Conservation (phyloP, 2,329 filamentous ascomycete genomes). For the Trichoderma oligosporum region DNA sequence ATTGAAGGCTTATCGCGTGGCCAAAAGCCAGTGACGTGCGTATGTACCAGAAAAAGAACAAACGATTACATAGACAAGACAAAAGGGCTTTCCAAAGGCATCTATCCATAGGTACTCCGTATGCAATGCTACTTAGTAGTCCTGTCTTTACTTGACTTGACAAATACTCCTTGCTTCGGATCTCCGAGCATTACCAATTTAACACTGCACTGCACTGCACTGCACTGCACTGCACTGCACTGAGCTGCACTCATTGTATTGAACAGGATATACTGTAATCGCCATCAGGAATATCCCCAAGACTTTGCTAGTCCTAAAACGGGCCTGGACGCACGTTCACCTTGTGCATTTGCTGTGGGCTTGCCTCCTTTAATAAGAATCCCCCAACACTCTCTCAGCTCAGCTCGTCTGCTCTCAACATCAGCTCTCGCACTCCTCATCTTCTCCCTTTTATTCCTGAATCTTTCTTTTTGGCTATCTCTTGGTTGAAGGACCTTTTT, state of each 20-base stretch:
- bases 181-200: too few species aligned
- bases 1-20: conserved; percentile 20
- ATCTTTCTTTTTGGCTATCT: too few species aligned
- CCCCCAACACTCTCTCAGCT: not conserved
- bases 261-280: not conserved
- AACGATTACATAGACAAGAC: too few species aligned
- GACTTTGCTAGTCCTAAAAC: not conserved
- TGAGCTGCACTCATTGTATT: too few species aligned
- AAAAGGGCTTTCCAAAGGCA: too few species aligned
- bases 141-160: too few species aligned
- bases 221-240: too few species aligned
- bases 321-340: not conserved
- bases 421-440: not conserved
- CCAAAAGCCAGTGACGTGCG: conserved; percentile 17
- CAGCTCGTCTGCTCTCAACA: not conserved
- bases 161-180: too few species aligned
- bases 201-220: too few species aligned
- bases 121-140: too few species aligned
- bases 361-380: conserved; percentile 16
- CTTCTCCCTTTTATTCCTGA: not conserved
- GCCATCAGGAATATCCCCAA: not conserved
- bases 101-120: too few species aligned
- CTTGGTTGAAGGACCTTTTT: not conserved
- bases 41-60: not conserved
- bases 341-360: not conserved